Conservation (phyloP, 108 stramenopile genomes). For the Poteriospumella lacustris region DNA sequence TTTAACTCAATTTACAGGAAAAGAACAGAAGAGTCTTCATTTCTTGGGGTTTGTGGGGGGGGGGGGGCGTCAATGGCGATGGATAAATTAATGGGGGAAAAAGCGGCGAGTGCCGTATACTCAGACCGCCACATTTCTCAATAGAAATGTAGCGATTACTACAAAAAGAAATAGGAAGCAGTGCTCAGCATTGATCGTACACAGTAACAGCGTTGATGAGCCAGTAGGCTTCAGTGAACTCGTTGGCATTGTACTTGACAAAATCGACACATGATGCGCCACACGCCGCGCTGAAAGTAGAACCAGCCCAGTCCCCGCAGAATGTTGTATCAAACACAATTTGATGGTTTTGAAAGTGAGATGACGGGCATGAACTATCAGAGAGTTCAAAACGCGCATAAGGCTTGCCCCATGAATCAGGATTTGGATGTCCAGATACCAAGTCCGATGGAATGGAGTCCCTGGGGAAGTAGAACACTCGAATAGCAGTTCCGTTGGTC, state of each 20-base stretch:
- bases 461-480: constrained; percentile 15
- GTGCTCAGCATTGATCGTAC: background rate
- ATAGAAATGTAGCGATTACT: too few relatives aligned
- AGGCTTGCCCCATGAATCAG: constrained; percentile 1
- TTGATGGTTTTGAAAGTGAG: background rate
- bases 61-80: too few relatives aligned
- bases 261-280: background rate
- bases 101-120: too few relatives aligned
- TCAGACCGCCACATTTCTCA: too few relatives aligned
- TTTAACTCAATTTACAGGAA: too few relatives aligned
- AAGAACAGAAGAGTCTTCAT: too few relatives aligned
- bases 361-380: background rate
- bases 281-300: background rate
- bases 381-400: background rate
- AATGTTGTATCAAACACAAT: constrained; percentile 11
- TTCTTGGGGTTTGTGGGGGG: too few relatives aligned
- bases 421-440: background rate
- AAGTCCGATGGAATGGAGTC: background rate
- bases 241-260: constrained; percentile 19
- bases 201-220: background rate
- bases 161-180: too few relatives aligned
- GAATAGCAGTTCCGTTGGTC: background rate
- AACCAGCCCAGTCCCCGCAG: constrained; percentile 20
- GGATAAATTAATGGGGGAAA: too few relatives aligned
- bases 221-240: constrained; percentile 1